Evolutionary conservation across 305 asterid genomes (phyloP), one percentile per base, ranked within the genome.

Genomic region (Fraxinus floribunda): DNA sequence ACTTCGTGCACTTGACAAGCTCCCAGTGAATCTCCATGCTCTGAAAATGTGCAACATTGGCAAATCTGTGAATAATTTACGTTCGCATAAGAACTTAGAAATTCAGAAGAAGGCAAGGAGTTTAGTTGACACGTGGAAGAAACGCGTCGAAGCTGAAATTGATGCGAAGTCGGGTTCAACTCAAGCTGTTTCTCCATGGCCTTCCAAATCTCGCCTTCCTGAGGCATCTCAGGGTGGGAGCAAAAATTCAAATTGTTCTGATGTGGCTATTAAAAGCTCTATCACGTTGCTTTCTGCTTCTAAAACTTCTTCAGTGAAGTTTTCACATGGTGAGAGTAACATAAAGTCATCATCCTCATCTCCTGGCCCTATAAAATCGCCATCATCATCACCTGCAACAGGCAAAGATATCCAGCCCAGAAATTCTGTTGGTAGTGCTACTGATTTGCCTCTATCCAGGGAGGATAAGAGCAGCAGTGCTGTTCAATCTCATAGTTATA

Each of bases 51-150:
- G 97, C 87, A 89, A 91, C 85, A 92, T 93, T 81, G 97, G 97
- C 46, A 92, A 84, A 86, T 92, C 97, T 38, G 97, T 93, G 77
- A 93, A 93, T 88, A 91, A 89, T 84, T 86, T 93, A 80, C 86
- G 97, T 22, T 86, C 91, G 2, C 94, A 93, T 79, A 93, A 93
- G 82, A 93, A 90, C 85, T 70, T 85, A 66, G 97, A 93, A 71
- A 90, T 93, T 82, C 97, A 93, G 81, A 91, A 86, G 76, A 91
- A 92, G 81, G 94, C 94, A n/a, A 87, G 93, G 57, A 80, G 88
- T 84, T 88, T 93, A 78, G 97, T 93, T 36, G 94, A 89, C 86
- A 89, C 91, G 32, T 93, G 97, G 97, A 93, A 93, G 90, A 93
- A 91, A 82, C 90, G 95, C 5, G 97, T 93, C 5, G 96, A 91